Evolutionary conservation across 2,329 filamentous ascomycete species (phyloP), one percentile per base, ranked within the genome.

Genomic region (Aspergillus costaricaensis): DNA sequence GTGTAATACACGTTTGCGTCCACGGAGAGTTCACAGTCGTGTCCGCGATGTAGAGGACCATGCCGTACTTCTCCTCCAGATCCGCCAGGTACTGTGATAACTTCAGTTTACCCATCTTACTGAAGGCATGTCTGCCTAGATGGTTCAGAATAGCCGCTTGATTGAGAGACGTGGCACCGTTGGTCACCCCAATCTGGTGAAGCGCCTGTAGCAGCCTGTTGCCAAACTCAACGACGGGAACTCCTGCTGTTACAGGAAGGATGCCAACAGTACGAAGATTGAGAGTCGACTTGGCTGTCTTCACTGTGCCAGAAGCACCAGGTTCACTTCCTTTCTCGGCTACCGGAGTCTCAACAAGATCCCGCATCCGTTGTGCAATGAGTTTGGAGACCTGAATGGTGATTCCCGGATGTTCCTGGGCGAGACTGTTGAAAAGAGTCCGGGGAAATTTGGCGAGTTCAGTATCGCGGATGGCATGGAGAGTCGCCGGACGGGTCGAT

Each of bases 371-470:
- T 38, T 93, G 92, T 0, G 95, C 95, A 69, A 99, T 97, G 67
- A 99, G 95, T 76, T 98, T 99, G 1, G 95, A 98, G 27, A 99
- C 96, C 76, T 98, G 97, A 75, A 99, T 98, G 0, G 95, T 98
- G 71, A 99, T 99, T 47, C 92, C 96, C 5, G 95, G 95, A 71
- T 99, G 95, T 72, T 99, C 95, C 72, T 96, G 90, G 0, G 95
- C 95, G 56, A 99, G 85, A 72, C 95, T 99, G 81, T 99, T 99
- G 82, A 99, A 99, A 1, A 99, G 80, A 0, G 92, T 96, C 60
- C 94, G 91, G 0, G 95, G 95, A 62, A 99, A 96, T 70, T 96
- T 98, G 60, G 96, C 94, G 27, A 99, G 80, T 73, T 99, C 95
- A 0, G 95, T 98, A 66, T 98, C 95, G 59, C 95, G 90, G 68